Percentiles rank a stretch among this genome's conserved stretches.
Conservation (phyloP, 2,329 filamentous ascomycete species). For the Sarocladium kiliense region DNA sequence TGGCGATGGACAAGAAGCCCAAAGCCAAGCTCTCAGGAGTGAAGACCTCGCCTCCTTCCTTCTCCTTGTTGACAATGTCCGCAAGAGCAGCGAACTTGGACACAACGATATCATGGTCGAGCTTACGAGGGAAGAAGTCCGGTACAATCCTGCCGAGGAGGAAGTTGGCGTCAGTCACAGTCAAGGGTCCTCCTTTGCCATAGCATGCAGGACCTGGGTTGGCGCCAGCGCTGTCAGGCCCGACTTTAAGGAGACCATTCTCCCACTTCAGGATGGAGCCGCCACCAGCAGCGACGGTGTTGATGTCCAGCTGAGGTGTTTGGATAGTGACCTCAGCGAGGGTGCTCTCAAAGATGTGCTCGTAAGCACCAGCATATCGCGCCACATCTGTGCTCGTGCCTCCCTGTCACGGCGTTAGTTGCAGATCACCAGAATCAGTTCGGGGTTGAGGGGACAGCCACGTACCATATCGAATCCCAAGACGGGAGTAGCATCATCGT, state of each 20-base stretch:
- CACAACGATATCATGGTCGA: conserved; percentile 34
- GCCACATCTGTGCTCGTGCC: conserved; percentile 70
- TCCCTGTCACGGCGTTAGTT: conserved; percentile 25
- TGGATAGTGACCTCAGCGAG: conserved; percentile 66
- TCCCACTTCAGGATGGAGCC: conserved; percentile 56
- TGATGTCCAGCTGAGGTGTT: conserved; percentile 63
- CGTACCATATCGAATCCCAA: conserved; percentile 22
- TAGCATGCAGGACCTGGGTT: conserved; percentile 70
- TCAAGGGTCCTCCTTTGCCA: conserved; percentile 63
- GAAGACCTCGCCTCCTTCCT: conserved; percentile 14
- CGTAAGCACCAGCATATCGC: conserved; percentile 62
- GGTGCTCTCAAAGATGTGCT: conserved; percentile 68
- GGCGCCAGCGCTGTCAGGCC: conserved; percentile 66
- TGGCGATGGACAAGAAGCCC: conserved; percentile 69
- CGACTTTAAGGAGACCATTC: conserved; percentile 67
- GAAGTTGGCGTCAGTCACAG: conserved; percentile 68
- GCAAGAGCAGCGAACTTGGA: conserved; percentile 37
- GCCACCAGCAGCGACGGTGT: conserved; percentile 54
- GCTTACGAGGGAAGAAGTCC: conserved; percentile 54
- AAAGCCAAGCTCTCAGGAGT: conserved; percentile 41
- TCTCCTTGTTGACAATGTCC: conserved; percentile 18
- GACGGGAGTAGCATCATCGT: conserved; percentile 18
- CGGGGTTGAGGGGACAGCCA: not conserved
- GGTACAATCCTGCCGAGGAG: conserved; percentile 56
- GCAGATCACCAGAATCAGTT: not conserved